Conservation (phyloP, 257 asterid species). For the Rubia yunnanensis region DNA sequence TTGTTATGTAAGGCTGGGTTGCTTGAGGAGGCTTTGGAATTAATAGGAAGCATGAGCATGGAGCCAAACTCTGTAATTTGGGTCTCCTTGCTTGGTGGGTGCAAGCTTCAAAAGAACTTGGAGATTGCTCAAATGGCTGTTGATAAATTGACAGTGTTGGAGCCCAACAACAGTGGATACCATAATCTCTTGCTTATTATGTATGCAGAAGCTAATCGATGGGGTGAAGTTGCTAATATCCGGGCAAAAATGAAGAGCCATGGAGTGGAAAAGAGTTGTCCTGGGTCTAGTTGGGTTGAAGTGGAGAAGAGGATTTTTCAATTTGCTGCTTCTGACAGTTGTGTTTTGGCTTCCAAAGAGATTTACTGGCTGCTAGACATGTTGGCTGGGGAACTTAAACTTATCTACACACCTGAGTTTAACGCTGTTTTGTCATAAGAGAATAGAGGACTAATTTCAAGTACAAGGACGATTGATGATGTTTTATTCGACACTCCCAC, state of each 20-base stretch:
- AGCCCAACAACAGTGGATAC: conserved; percentile 5
- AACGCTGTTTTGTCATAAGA: neutral
- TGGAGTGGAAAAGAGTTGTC: neutral
- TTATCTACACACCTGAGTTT: neutral
- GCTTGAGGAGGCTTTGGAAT: conserved; percentile 60
- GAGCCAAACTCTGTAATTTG: conserved; percentile 64
- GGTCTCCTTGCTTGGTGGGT: conserved; percentile 51
- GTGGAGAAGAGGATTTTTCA: conserved; percentile 3
- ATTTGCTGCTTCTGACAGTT: conserved; percentile 4
- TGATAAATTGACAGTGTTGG: conserved; percentile 1
- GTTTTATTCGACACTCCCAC: too few relatives aligned
- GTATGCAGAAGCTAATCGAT: conserved; percentile 1
- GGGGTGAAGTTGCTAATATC: conserved; percentile 2
- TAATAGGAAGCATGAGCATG: conserved; percentile 60
- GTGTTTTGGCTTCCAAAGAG: neutral
- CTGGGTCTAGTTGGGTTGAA: conserved; percentile 7
- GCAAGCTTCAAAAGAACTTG: conserved; percentile 5
- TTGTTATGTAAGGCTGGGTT: conserved; percentile 67
- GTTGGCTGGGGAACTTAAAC: neutral
- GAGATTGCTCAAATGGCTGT: conserved; percentile 4
- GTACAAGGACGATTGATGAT: neutral
- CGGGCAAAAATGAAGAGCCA: neutral
- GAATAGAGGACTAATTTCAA: neutral
- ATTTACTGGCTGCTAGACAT: neutral
- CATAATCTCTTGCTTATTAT: neutral